A percentile compares a stretch with the other conserved stretches of the same genome.
Evolutionary conservation across 495 filamentous ascomycete species (phyloP).

Genomic region (Daldinia loculata): DNA sequence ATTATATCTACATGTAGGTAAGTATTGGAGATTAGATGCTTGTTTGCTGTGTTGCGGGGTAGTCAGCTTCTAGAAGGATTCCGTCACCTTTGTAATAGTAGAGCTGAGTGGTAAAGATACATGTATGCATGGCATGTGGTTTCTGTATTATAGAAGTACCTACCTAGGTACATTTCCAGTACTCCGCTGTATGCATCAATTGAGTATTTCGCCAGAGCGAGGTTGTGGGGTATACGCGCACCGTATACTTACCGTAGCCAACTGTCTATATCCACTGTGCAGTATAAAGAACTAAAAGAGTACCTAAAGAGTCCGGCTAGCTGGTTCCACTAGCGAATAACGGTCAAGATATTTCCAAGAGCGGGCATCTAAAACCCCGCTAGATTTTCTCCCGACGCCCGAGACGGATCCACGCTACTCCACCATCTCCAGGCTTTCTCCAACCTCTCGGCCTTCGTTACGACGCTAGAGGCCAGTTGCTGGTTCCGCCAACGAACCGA

Average conservation of each 20-base stretch:
- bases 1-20: background rate
- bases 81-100: background rate
- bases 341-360: conserved; percentile 37
- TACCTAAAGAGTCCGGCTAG: conserved; percentile 2
- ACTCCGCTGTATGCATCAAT: conserved; percentile 1
- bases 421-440: conserved; percentile 39
- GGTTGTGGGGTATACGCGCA: background rate
- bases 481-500: conserved; percentile 19
- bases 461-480: conserved; percentile 30
- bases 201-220: background rate
- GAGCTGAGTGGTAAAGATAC: background rate
- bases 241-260: background rate
- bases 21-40: background rate
- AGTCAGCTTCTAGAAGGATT: no score
- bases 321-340: conserved; percentile 29
- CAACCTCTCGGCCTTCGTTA: conserved; percentile 26
- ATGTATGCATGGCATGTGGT: background rate
- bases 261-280: background rate
- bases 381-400: conserved; percentile 43
- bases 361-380: conserved; percentile 19
- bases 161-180: background rate
- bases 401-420: conserved; percentile 22
- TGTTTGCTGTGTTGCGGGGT: background rate
- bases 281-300: conserved; percentile 8
- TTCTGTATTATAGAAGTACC: background rate